These are phyloP conservation scores for Aspergillus fructus DNA, from an alignment of 2,329 filamentous ascomycete species.

Conservation along the genomic window DNA sequence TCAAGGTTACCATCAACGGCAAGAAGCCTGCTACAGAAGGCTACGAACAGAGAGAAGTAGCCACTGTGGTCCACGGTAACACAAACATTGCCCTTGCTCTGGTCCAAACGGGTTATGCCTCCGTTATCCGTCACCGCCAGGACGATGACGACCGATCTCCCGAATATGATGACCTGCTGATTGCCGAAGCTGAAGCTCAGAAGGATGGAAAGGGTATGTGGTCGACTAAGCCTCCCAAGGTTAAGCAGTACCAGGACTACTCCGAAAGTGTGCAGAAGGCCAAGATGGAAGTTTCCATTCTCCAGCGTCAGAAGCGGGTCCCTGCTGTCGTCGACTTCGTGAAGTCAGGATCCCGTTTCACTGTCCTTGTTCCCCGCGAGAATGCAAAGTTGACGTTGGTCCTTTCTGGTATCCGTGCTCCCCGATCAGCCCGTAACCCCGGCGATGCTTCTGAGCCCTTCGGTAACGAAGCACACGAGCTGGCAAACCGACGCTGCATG, in stretches of 20 bases:
- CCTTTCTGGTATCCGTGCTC: constrained; percentile 86
- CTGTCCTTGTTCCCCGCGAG: constrained; percentile 85
- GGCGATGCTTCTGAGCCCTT: constrained; percentile 87
- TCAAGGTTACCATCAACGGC: constrained; percentile 84
- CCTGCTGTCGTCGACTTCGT: constrained; percentile 95
- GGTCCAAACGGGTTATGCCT: constrained; percentile 90
- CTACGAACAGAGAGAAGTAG: constrained; percentile 93
- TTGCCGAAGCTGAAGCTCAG: constrained; percentile 62
- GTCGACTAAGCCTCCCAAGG: constrained; percentile 82
- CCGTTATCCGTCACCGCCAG: constrained; percentile 90
- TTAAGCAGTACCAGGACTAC: constrained; percentile 80
- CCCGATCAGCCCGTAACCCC: constrained; percentile 77
- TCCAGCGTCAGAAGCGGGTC: constrained; percentile 88
- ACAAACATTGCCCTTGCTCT: constrained; percentile 83
- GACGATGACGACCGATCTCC: constrained; percentile 92
- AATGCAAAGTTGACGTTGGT: constrained; percentile 94
- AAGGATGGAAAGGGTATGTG: constrained; percentile 91
- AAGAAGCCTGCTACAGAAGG: constrained; percentile 85
- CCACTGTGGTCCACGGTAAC: constrained; percentile 76
- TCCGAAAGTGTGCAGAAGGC: constrained; percentile 93
- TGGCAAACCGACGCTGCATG: constrained; percentile 82
- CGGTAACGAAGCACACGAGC: constrained; percentile 89
- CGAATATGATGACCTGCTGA: constrained; percentile 71
- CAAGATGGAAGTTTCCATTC: constrained; percentile 83
- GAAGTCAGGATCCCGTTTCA: constrained; percentile 95